phyloP scores from a whole-genome alignment of 306 rosid genomes.

The Fragaria iinumae region DNA sequence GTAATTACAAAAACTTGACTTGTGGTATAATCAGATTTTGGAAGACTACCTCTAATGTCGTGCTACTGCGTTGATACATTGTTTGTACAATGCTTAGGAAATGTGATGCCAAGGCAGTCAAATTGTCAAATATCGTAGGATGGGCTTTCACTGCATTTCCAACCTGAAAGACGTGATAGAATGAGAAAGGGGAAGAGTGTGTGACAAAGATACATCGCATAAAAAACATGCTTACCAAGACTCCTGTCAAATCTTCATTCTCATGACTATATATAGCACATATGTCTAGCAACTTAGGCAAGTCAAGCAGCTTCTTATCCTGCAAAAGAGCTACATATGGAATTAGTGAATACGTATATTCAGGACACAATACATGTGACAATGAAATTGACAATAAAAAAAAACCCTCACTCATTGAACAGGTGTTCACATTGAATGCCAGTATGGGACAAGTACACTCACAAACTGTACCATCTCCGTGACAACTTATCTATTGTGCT shows the following conservation, averaged over 20 bases:
- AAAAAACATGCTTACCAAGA: conserved; percentile 51
- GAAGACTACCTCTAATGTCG: conserved; percentile 71
- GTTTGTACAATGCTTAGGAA: conserved; percentile 74
- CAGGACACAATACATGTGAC: not conserved
- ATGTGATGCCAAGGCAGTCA: conserved; percentile 62
- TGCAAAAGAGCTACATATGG: conserved; percentile 87
- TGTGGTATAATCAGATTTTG: conserved; percentile 18
- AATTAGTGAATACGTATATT: conserved; percentile 56
- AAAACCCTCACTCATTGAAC: not conserved
- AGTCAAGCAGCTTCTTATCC: conserved; percentile 87
- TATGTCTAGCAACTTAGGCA: conserved; percentile 86
- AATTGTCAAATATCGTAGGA: conserved; percentile 54
- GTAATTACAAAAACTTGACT: not conserved
- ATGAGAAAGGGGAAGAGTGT: conserved; percentile 5
- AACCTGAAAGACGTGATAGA: conserved; percentile 47
- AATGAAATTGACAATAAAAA: not conserved
- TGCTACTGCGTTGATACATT: conserved; percentile 81
- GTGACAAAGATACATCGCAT: not conserved
- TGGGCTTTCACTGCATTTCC: conserved; percentile 72
- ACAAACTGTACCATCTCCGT: not conserved
- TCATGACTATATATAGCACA: conserved; percentile 87
- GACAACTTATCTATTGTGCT: not conserved
- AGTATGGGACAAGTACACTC: not conserved
- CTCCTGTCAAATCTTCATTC: conserved; percentile 77
- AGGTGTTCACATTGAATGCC: not conserved